Conservation (phyloP, 1,284 basidiomycete species). For the Boletus semigastroideus region DNA sequence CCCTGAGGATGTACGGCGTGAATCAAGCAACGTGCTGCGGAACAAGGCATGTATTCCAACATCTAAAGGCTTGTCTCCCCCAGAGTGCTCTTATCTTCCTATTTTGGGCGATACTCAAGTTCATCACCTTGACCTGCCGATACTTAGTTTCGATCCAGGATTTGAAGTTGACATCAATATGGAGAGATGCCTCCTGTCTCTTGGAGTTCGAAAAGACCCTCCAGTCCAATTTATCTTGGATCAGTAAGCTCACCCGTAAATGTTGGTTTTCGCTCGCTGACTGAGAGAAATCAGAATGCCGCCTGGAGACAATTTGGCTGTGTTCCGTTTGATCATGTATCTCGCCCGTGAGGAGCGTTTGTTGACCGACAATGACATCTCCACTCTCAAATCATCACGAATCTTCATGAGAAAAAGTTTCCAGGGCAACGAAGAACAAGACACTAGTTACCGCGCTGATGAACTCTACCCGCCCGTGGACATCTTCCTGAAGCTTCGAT, state of each 20-base stretch:
- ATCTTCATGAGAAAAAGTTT: background rate
- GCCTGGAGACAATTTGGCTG: too few species aligned
- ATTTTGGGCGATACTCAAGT: background rate
- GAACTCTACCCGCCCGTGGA: slow-evolving; percentile 1
- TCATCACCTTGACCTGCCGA: background rate
- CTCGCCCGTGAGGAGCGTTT: background rate
- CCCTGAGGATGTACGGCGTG: background rate
- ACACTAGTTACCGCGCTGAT: background rate
- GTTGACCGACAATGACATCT: background rate
- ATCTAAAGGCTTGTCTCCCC: background rate
- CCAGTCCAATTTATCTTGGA: background rate
- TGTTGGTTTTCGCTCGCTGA: background rate
- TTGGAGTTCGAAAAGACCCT: background rate
- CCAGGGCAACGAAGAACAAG: background rate
- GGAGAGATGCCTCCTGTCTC: background rate
- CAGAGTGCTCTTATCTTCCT: background rate
- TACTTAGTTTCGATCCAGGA: background rate
- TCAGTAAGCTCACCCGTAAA: background rate
- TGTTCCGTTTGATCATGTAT: background rate
- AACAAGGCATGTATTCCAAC: slow-evolving; percentile 4
- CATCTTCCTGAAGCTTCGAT: background rate
- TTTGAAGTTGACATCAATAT: background rate
- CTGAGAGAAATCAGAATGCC: background rate
- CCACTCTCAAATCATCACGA: background rate
- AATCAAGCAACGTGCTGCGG: background rate